A percentile compares a stretch with the other conserved stretches of the same genome.
Conservation (phyloP, 352 stramenopile genomes). For the Globisporangium megalacanthum region DNA sequence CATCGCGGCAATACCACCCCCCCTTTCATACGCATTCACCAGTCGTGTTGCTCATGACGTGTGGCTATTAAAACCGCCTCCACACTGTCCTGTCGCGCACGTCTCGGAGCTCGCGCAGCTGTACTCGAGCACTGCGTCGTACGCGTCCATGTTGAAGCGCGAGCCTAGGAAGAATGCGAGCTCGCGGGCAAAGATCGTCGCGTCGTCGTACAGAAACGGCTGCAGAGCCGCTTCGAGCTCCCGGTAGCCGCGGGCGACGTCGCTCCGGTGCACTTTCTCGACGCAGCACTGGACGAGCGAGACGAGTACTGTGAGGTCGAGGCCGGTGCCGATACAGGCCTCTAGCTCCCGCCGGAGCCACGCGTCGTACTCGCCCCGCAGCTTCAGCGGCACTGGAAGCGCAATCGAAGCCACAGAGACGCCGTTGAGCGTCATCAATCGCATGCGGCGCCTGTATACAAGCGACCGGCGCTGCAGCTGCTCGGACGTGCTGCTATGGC, state of each 20-base stretch:
- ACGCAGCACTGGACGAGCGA: constrained; percentile 57
- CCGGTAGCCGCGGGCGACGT: constrained; percentile 27
- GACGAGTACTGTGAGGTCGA: constrained; percentile 66
- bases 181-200: constrained; percentile 50
- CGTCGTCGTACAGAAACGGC: constrained; percentile 65
- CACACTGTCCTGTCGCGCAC: constrained; percentile 39
- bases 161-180: constrained; percentile 60
- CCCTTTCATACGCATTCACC: background rate
- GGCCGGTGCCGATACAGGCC: constrained; percentile 58
- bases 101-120: constrained; percentile 36
- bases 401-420: constrained; percentile 13
- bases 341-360: constrained; percentile 62
- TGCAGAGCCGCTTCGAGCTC: constrained; percentile 42
- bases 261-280: constrained; percentile 39
- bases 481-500: constrained; percentile 8
- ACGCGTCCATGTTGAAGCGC: constrained; percentile 58
- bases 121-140: constrained; percentile 62
- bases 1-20: background rate
- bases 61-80: background rate
- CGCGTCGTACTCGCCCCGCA: constrained; percentile 43
- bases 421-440: constrained; percentile 41
- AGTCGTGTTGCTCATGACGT: background rate
- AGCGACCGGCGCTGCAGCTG: constrained; percentile 34
- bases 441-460: constrained; percentile 50
- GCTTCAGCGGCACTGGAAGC: constrained; percentile 38